Evolutionary conservation across 768 basidiomycete species (phyloP).

Genomic region (Chiua virens): DNA sequence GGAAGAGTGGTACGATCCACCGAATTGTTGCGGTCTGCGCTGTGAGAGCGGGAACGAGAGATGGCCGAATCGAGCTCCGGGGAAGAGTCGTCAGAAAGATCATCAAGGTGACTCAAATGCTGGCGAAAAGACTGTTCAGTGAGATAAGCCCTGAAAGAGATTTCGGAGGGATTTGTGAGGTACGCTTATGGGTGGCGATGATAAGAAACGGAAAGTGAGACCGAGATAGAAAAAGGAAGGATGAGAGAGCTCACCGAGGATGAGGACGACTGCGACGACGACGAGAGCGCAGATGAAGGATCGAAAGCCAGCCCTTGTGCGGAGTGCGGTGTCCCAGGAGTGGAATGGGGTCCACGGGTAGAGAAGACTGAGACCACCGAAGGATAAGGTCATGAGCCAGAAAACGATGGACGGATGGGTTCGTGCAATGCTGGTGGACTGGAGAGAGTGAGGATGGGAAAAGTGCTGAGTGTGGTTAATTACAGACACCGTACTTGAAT

Average conservation of each 20-base stretch:
- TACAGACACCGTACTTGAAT: slow-evolving; percentile 43
- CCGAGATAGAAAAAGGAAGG: background rate
- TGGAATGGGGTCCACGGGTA: slow-evolving; percentile 56
- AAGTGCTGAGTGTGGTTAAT: slow-evolving; percentile 27
- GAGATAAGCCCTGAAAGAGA: slow-evolving; percentile 90
- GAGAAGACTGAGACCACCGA: slow-evolving; percentile 61
- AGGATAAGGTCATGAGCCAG: slow-evolving; percentile 64
- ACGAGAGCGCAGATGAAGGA: slow-evolving; percentile 71
- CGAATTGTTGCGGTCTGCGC: slow-evolving; percentile 16
- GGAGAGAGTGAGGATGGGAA: slow-evolving; percentile 30
- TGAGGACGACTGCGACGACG: slow-evolving; percentile 63
- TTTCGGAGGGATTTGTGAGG: slow-evolving; percentile 92
- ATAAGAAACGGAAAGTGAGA: slow-evolving; percentile 1
- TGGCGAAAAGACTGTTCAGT: slow-evolving; percentile 98
- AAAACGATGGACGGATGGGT: slow-evolving; percentile 49
- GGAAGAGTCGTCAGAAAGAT: slow-evolving; percentile 51
- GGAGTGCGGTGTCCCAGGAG: slow-evolving; percentile 48
- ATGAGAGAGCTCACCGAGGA: slow-evolving; percentile 58
- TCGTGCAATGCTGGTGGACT: slow-evolving; percentile 32
- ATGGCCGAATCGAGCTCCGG: slow-evolving; percentile 33
- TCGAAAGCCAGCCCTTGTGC: slow-evolving; percentile 63
- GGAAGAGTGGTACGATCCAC: slow-evolving; percentile 31
- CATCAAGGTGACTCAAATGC: slow-evolving; percentile 85
- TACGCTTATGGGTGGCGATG: slow-evolving; percentile 58
- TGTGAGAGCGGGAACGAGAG: slow-evolving; percentile 26